These are phyloP conservation scores for Cryoendolithus antarcticus DNA, from an alignment of 2,329 filamentous ascomycete genomes.

Conservation along the genomic window DNA sequence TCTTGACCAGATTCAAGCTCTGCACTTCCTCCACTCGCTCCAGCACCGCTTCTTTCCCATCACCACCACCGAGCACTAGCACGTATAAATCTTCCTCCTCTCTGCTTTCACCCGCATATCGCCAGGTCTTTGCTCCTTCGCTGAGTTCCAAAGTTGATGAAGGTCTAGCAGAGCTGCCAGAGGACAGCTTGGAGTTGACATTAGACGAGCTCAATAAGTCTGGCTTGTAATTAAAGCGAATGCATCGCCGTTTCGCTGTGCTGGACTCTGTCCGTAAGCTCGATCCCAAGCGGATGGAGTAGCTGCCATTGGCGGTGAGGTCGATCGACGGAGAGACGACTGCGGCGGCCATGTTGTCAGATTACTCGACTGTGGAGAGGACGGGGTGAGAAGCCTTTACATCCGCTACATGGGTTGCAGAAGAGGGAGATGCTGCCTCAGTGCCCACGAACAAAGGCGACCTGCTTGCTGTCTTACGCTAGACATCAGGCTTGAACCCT, in stretches of 20 bases:
- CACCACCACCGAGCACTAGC: conserved; percentile 14
- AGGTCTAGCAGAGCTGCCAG: conserved; percentile 1
- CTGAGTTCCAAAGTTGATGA: conserved; percentile 11
- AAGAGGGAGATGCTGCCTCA: conserved; percentile 8
- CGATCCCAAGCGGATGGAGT: conserved; percentile 18
- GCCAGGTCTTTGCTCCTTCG: conserved; percentile 20
- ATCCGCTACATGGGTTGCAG: no score
- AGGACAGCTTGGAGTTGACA: conserved; percentile 4
- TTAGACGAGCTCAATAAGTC: conserved; percentile 14
- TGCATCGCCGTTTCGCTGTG: conserved; percentile 9
- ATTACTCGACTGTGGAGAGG: background rate
- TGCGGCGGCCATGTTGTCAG: conserved; percentile 12
- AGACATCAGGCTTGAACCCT: no score
- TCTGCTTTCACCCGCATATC: conserved; percentile 28
- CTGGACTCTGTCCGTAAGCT: conserved; percentile 13
- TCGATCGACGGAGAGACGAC: conserved; percentile 13
- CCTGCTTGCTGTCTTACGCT: no score
- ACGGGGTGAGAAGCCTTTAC: no score
- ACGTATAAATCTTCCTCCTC: conserved; percentile 60
- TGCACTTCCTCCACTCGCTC: conserved; percentile 73
- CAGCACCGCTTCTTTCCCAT: conserved; percentile 31
- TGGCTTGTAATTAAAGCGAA: conserved; percentile 35
- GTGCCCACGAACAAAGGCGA: conserved; percentile 9
- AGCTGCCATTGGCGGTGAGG: conserved; percentile 15
- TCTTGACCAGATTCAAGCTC: conserved; percentile 71